Percentiles rank a stretch among this genome's conserved stretches.
Evolutionary conservation across 805 yeast genomes (phyloP).

Genomic region (Metschnikowia corniflorae): DNA sequence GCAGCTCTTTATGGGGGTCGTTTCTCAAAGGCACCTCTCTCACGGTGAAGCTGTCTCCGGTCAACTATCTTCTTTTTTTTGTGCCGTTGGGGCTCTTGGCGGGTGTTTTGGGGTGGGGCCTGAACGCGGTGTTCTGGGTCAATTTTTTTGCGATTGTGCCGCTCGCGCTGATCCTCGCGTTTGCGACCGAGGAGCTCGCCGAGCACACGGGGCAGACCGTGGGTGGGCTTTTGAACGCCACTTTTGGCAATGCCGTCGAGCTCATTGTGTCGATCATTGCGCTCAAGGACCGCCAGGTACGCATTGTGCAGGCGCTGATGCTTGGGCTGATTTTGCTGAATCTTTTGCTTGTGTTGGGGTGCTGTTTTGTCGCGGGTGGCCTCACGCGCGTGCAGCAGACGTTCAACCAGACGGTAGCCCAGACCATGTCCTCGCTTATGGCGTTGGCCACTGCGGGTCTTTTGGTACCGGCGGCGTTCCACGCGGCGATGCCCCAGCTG

Average conservation of each 20-base stretch:
- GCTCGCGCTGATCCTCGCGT: constrained; percentile 83
- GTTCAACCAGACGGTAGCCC: constrained; percentile 96
- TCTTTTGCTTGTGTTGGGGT: constrained; percentile 85
- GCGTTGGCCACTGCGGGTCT: constrained; percentile 87
- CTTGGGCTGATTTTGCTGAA: constrained; percentile 90
- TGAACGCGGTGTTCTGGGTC: constrained; percentile 57
- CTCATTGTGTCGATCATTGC: constrained; percentile 93
- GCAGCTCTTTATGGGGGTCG: constrained; percentile 5
- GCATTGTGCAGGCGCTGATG: constrained; percentile 97
- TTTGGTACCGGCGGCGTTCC: constrained; percentile 94
- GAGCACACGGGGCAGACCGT: constrained; percentile 85
- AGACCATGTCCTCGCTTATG: constrained; percentile 92
- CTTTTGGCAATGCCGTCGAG: constrained; percentile 97
- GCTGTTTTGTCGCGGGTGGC: constrained; percentile 93
- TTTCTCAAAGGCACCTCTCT: constrained; percentile 13
- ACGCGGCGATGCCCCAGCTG: constrained; percentile 64
- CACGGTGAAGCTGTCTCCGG: constrained; percentile 56
- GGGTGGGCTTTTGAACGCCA: constrained; percentile 93
- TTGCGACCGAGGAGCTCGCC: constrained; percentile 89
- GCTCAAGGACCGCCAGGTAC: constrained; percentile 74
- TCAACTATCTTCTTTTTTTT: constrained; percentile 71
- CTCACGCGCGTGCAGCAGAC: constrained; percentile 78
- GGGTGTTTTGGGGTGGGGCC: constrained; percentile 54
- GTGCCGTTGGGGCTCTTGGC: constrained; percentile 89
- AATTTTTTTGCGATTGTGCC: constrained; percentile 92